A percentile compares a stretch with the other conserved stretches of the same genome.
Evolutionary conservation across 176 grass and related monocot genomes (phyloP).

Genomic region (Oryza nivara): DNA sequence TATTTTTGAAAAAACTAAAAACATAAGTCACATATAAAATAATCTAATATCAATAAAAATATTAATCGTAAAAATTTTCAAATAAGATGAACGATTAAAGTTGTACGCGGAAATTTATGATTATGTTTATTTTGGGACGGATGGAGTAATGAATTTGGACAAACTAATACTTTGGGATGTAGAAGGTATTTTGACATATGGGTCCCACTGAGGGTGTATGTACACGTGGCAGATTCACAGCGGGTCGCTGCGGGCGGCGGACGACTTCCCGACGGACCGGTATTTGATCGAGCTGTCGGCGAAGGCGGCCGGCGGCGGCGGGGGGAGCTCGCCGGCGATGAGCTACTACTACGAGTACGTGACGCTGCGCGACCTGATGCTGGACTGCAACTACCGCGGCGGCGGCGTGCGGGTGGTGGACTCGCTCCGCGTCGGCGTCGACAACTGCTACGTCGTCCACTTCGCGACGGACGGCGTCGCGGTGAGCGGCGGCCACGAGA

Average conservation of each 20-base stretch:
- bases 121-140: too few relatives aligned
- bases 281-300: constrained; percentile 79
- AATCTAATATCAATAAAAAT: too few relatives aligned
- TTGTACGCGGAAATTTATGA: too few relatives aligned
- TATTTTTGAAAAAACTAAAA: too few relatives aligned
- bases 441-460: constrained; percentile 66
- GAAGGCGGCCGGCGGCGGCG: background rate
- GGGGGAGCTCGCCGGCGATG: background rate
- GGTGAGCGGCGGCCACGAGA: constrained; percentile 72
- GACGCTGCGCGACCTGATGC: constrained; percentile 70
- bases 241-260: constrained; percentile 61
- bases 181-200: background rate
- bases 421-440: constrained; percentile 66
- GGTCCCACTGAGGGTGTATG: background rate
- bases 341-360: constrained; percentile 69
- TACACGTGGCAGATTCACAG: constrained; percentile 58
- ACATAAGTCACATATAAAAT: too few relatives aligned
- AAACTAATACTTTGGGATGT: too few relatives aligned
- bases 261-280: constrained; percentile 66
- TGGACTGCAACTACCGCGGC: constrained; percentile 72
- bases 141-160: too few relatives aligned
- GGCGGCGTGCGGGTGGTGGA: constrained; percentile 64
- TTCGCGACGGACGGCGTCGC: constrained; percentile 62
- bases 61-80: too few relatives aligned
- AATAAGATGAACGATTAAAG: too few relatives aligned